Base-by-base conservation (phyloP, 805 yeast species). In the Teunomyces cretensis region DNA sequence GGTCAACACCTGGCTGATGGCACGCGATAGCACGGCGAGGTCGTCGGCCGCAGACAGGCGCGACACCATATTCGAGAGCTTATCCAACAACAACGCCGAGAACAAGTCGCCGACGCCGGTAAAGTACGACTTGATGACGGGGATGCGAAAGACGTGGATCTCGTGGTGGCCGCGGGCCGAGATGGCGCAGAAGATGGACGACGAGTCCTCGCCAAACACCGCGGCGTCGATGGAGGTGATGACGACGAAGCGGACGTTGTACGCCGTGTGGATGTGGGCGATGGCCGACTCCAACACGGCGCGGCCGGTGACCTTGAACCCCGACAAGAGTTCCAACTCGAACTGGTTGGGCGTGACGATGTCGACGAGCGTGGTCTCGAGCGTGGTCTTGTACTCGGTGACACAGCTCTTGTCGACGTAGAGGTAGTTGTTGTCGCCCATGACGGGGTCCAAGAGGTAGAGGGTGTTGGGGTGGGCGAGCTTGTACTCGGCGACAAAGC, bases 21-120 rank as follows among this genome's bases (percentile, higher is more conserved):
- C 68, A 48, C 52, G 30, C 44, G 43, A 53, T 49, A 48, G 61
- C 46, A 51, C 51, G 5, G 44, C 56, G 38, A 58, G 50, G 24
- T 48, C 44, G 13, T 48, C 46, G 3, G 42, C 38, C 3, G 53
- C 16, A 41, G 40, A n/a, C 12, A 13, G 16, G 28, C 38, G 26
- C 14, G 39, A 26, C 5, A 52, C 33, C 30, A 54, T 56, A 1
- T 60, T 61, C 53, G 64, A 69, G 24, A 83, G 67, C 52, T 87
- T 76, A 61, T 86, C 95, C 5, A 88, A 54, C 27, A 90, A 62
- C 32, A 91, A 62, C 0, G 96, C 92, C 0, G 96, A 84, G 55
- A 92, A 91, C 33, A 91, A 65, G 57, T 91, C 98, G 6, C 98
- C 98, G 0, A 94, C 96, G 1, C 98, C 98, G 0, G 97, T 88